phyloP scores from a whole-genome alignment of 148 eudicot species.

The Talinum fruticosum region DNA sequence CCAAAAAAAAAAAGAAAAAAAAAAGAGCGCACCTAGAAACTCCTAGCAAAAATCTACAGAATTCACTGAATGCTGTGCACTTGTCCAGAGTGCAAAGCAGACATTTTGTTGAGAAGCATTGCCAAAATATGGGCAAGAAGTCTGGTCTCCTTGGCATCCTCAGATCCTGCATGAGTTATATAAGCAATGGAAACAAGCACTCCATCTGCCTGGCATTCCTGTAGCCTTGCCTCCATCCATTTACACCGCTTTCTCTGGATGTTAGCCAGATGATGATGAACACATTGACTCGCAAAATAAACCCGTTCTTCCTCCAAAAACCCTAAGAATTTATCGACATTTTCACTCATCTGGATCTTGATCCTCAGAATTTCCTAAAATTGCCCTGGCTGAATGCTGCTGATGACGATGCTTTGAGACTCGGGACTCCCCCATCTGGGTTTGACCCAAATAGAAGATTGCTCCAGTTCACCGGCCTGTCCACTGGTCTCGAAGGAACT shows the following conservation, averaged over 20 bases:
- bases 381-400: conserved; percentile 48
- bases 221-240: conserved; percentile 5
- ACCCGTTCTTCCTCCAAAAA: conserved; percentile 1
- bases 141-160: background rate
- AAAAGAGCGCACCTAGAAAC: conserved; percentile 8
- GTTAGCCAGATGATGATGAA: background rate
- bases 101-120: background rate
- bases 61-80: conserved; percentile 21
- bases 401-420: conserved; percentile 42
- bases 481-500: conserved; percentile 52
- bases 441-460: conserved; percentile 54
- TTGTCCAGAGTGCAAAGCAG: conserved; percentile 1
- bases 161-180: no score
- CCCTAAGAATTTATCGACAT: conserved; percentile 4
- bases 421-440: conserved; percentile 41
- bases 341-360: conserved; percentile 9
- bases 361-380: conserved; percentile 43
- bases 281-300: conserved; percentile 5
- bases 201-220: conserved; percentile 14
- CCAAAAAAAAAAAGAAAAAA: background rate
- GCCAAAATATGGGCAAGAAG: background rate
- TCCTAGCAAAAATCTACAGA: conserved; percentile 34
- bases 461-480: conserved; percentile 67
- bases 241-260: conserved; percentile 1
- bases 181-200: background rate